Percentiles rank a stretch among this genome's conserved stretches.
Evolutionary conservation across 2,329 filamentous ascomycete species (phyloP).

Genomic region (Sclerotinia minor): DNA sequence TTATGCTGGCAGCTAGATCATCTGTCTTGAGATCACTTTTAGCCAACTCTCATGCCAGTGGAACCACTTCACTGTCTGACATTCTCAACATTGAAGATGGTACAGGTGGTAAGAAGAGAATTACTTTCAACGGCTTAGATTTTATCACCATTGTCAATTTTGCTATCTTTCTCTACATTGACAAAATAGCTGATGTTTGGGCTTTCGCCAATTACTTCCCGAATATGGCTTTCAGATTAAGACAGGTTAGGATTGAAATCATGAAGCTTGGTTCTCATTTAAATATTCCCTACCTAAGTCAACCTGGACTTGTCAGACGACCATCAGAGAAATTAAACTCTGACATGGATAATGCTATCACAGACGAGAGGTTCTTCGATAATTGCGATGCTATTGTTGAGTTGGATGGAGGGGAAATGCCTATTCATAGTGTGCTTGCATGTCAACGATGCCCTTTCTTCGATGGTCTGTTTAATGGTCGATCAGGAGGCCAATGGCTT

Average conservation of each 20-base stretch:
- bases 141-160: conserved; percentile 78
- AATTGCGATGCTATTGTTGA: conserved; percentile 79
- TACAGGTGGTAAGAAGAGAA: conserved; percentile 48
- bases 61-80: conserved; percentile 59
- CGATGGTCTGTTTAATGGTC: conserved; percentile 83
- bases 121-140: conserved; percentile 72
- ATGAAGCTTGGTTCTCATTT: conserved; percentile 79
- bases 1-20: conserved; percentile 75
- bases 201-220: conserved; percentile 66
- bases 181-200: conserved; percentile 82
- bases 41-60: conserved; percentile 55
- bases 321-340: conserved; percentile 62
- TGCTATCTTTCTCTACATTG: conserved; percentile 77
- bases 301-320: conserved; percentile 71
- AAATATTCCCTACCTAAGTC: conserved; percentile 66
- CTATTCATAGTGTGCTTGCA: conserved; percentile 75
- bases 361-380: conserved; percentile 70
- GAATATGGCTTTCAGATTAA: conserved; percentile 68
- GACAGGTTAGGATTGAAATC: conserved; percentile 79
- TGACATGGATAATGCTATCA: conserved; percentile 71
- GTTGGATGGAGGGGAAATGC: conserved; percentile 69
- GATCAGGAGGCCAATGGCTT: conserved; percentile 83
- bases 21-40: conserved; percentile 64
- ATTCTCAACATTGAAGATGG: conserved; percentile 57
- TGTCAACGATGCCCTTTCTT: conserved; percentile 92